These are phyloP conservation scores for Salix udensis DNA, from an alignment of 345 rosid species.

Conservation along the genomic window DNA sequence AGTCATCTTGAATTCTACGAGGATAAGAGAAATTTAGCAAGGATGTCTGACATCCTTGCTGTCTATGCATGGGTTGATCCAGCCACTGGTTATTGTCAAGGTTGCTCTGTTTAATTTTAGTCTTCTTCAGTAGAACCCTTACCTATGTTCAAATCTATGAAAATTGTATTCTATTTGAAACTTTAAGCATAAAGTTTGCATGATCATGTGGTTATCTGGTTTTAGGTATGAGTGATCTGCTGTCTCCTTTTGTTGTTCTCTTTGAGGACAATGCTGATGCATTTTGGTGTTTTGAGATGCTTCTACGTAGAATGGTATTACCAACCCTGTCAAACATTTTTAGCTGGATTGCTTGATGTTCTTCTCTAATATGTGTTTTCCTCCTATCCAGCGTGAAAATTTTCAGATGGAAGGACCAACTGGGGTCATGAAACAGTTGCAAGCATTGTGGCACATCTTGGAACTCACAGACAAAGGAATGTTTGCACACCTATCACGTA, in stretches of 20 bases:
- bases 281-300: conserved; percentile 99
- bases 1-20: conserved; percentile 87
- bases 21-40: conserved; percentile 74
- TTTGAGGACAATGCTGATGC: conserved; percentile 94
- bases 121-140: not conserved
- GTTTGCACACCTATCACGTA: conserved; percentile 63
- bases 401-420: conserved; percentile 91
- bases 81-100: conserved; percentile 95
- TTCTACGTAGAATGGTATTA: conserved; percentile 83
- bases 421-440: conserved; percentile 86
- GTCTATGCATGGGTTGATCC: conserved; percentile 98
- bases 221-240: conserved; percentile 89
- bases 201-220: conserved; percentile 26
- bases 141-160: not conserved
- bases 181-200: conserved; percentile 8
- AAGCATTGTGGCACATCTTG: conserved; percentile 76
- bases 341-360: conserved; percentile 10
- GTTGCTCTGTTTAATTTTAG: conserved; percentile 29
- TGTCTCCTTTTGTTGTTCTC: conserved; percentile 87
- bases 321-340: conserved; percentile 7
- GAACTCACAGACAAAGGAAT: conserved; percentile 79
- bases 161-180: not conserved
- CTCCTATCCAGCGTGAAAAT: conserved; percentile 63
- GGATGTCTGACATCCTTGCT: conserved; percentile 94
- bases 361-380: conserved; percentile 21